A percentile compares a stretch with the other conserved stretches of the same genome.
phyloP scores from a whole-genome alignment of 257 asterid genomes.

The Sherardia arvensis region DNA sequence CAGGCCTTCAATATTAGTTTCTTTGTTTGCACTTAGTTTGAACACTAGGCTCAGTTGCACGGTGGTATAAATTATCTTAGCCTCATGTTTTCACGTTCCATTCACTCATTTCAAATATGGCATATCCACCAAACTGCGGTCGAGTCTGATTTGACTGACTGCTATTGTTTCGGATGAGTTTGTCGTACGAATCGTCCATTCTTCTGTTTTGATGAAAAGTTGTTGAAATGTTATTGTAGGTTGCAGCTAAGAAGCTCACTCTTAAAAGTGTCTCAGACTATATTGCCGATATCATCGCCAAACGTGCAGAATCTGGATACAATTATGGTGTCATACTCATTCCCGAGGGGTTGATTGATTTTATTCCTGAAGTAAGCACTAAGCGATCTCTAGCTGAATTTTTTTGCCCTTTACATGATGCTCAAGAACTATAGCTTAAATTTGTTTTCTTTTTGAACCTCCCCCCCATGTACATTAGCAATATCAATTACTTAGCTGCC shows the following conservation, averaged over 20 bases:
- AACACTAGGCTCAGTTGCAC: no score
- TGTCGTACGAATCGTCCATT: neutral
- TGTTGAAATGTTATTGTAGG: conserved; percentile 31
- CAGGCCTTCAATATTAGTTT: no score
- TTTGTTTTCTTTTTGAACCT: neutral
- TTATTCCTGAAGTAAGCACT: conserved; percentile 85
- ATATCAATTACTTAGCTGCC: neutral
- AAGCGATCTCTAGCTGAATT: neutral
- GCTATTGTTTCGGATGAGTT: neutral
- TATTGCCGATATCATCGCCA: conserved; percentile 73
- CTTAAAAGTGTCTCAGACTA: conserved; percentile 78
- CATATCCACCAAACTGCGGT: neutral
- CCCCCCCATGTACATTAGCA: neutral
- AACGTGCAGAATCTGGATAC: conserved; percentile 83
- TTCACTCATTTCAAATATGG: neutral
- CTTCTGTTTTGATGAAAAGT: neutral
- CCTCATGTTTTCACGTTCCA: neutral
- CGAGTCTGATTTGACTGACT: neutral
- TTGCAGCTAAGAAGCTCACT: conserved; percentile 79
- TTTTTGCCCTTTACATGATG: neutral
- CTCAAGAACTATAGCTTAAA: neutral
- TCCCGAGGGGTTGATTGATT: conserved; percentile 98
- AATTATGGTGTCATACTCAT: conserved; percentile 97
- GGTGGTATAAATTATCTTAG: neutral
- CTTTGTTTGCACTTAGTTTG: no score